Conservation (phyloP, 2,329 filamentous ascomycete species). For the Venturia nashicola region DNA sequence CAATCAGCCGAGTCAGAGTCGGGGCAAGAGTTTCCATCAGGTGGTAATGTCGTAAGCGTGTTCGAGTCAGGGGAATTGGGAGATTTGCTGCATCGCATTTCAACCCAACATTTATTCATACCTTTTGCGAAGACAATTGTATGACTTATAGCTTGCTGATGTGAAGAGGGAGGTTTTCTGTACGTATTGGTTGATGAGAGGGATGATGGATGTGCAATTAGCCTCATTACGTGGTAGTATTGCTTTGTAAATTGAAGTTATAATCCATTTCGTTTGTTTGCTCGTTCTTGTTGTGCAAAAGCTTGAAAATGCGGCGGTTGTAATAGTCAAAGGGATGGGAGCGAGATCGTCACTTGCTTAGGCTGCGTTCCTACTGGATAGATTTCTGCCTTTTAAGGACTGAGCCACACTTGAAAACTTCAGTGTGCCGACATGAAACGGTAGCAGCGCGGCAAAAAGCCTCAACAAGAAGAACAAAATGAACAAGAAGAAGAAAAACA, state of each 20-base stretch:
- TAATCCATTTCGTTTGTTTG: neutral
- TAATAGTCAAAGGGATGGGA: too few species aligned
- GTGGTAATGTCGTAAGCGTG: neutral
- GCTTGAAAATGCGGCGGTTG: too few species aligned
- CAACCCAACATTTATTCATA: neutral
- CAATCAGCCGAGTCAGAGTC: neutral
- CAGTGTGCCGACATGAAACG: too few species aligned
- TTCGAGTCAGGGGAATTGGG: neutral
- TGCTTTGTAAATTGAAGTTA: neutral
- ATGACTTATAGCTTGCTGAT: neutral
- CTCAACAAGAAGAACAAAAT: too few species aligned
- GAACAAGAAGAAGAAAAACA: too few species aligned
- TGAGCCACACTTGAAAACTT: too few species aligned
- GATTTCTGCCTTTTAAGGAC: too few species aligned
- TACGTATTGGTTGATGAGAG: neutral
- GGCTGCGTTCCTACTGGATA: too few species aligned
- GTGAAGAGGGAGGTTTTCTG: neutral
- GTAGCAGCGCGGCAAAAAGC: too few species aligned
- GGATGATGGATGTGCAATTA: neutral
- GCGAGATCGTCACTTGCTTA: too few species aligned
- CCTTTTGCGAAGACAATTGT: neutral
- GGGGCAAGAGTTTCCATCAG: slow-evolving; percentile 5
- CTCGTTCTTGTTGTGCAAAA: neutral
- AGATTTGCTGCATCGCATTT: neutral
- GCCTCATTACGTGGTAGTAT: neutral